Conservation (phyloP, 2,329 filamentous ascomycete species). For the Mycogone perniciosa region DNA sequence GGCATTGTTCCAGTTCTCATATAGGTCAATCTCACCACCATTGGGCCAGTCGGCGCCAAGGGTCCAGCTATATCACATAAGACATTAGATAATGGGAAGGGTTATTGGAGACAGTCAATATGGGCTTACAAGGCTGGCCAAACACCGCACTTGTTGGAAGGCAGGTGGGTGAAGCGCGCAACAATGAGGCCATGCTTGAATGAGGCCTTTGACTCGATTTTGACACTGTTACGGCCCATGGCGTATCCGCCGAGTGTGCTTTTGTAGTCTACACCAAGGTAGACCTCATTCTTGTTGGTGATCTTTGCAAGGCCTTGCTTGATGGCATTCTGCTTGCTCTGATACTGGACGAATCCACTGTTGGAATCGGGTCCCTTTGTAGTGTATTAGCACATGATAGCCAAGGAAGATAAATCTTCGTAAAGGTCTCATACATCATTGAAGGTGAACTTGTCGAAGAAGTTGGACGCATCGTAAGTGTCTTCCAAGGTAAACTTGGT, state of each 20-base stretch:
- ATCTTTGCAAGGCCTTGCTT: constrained; percentile 29
- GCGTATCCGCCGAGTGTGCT: constrained; percentile 17
- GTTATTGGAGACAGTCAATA: not conserved
- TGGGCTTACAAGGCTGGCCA: constrained; percentile 61
- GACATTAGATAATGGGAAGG: not conserved
- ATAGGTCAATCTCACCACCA: constrained; percentile 61
- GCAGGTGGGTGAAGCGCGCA: constrained; percentile 63
- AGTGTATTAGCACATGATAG: not conserved
- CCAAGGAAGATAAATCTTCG: too few species aligned
- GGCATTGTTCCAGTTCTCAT: constrained; percentile 58
- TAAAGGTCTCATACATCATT: constrained; percentile 25
- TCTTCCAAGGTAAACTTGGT: constrained; percentile 34
- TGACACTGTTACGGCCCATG: constrained; percentile 49
- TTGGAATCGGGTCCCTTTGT: constrained; percentile 49
- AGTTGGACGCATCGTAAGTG: constrained; percentile 37
- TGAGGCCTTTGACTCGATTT: constrained; percentile 54
- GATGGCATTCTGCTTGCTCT: constrained; percentile 28
- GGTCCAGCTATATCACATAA: constrained; percentile 35
- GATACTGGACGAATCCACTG: constrained; percentile 56
- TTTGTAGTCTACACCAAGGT: constrained; percentile 33
- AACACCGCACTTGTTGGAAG: constrained; percentile 56
- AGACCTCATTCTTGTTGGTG: constrained; percentile 27
- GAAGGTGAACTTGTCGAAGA: constrained; percentile 43
- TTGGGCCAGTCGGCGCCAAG: constrained; percentile 50
- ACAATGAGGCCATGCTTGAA: constrained; percentile 65